Evolutionary conservation across 1,139 yeast genomes (phyloP), one percentile per base, ranked within the genome.

Genomic region (Pichia sp.): DNA sequence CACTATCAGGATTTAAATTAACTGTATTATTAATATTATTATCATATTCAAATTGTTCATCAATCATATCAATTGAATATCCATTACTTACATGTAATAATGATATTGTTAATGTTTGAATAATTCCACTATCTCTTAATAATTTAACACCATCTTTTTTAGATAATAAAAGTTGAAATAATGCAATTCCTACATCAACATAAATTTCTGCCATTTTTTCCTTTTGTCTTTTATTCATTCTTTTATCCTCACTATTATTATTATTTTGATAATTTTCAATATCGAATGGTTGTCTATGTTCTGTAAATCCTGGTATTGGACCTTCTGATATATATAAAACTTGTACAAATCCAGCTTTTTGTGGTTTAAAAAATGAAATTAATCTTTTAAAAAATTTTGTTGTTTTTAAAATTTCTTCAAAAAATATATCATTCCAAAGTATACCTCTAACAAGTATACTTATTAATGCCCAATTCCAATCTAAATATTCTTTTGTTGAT

Each of bases 381-480:
- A 91, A 61, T 42, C 96, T 66, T 56, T 91, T 89, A 60, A 89
- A 71, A 54, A 91, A 87, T 55, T 88, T 89, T 0, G 97, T 83
- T 9, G 85, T 82, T 50, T 76, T 82, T 30, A 80, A 68, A 0
- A 84, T 67, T 47, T 91, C 98, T 25, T 87, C 95, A 40, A 93
- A 69, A 35, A 88, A 65, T 49, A 70, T 74, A 0, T 87, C 82
- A 52, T 78, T 82, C 43, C 76, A 61, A 20, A 91, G 63, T 0
- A 96, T 95, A 0, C 96, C 96, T 50, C 76, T 83, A 46, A 88
- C 73, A 19, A 91, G 63, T 42, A 76, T 81, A 8, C 74, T 65
- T 2, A 89, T 65, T 1, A 79, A 65, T 25, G 72, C 74, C 95
- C 97, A 89, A 55, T 88, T 81, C 99, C 99, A 93, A 39, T 78